Percentiles rank a stretch among this genome's conserved stretches.
These are phyloP conservation scores for Rhizophagus sp. DNA, from an alignment of 192 early-diverging fungal species.

Conservation along the genomic window DNA sequence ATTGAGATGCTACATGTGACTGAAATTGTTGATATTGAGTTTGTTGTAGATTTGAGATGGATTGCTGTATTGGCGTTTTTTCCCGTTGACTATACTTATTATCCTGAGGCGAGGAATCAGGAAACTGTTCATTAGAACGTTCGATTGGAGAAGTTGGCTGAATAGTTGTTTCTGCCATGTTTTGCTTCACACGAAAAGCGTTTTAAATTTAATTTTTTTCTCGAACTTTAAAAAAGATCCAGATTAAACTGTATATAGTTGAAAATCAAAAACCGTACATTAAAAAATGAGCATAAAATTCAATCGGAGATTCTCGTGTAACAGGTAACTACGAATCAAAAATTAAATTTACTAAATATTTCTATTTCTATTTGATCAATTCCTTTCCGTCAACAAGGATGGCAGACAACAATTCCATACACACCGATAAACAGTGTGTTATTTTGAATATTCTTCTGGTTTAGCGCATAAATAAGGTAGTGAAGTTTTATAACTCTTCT, in stretches of 20 bases:
- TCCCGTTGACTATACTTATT: not conserved
- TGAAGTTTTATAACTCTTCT: not conserved
- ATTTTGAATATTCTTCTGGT: not conserved
- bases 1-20: not conserved
- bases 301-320: too few relatives aligned
- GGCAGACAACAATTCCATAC: not conserved
- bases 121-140: not conserved
- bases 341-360: too few relatives aligned
- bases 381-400: too few relatives aligned
- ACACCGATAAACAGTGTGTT: not conserved
- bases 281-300: too few relatives aligned
- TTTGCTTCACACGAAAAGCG: not conserved
- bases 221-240: too few relatives aligned
- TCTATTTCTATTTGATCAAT: too few relatives aligned
- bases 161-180: not conserved
- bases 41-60: slow-evolving; percentile 10
- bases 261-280: too few relatives aligned
- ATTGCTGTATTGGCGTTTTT: not conserved
- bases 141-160: not conserved
- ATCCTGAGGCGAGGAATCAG: not conserved
- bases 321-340: too few relatives aligned
- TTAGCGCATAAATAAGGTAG: not conserved
- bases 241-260: too few relatives aligned
- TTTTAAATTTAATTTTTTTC: too few relatives aligned
- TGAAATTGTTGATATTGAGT: slow-evolving; percentile 27